Evolutionary conservation across 139 green algal species (phyloP).

Genomic region (Edaphochlamys debaryana): DNA sequence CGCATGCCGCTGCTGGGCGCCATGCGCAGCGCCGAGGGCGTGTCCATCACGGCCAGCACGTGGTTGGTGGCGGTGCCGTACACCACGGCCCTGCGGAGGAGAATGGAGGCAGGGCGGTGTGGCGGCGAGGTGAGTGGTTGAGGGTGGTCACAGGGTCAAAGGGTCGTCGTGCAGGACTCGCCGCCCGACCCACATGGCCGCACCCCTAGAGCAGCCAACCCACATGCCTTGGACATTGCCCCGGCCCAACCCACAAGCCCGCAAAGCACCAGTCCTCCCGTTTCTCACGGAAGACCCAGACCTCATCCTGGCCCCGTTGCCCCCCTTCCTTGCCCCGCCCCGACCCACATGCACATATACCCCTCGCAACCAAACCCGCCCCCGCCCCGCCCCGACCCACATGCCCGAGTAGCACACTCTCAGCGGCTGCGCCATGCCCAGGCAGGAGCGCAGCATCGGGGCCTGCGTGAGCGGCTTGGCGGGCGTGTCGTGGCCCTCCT

Average conservation of each 20-base stretch:
- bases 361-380: no score
- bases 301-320: no score
- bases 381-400: background rate
- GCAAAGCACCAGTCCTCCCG: no score
- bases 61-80: slow-evolving; percentile 21
- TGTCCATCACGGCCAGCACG: slow-evolving; percentile 35
- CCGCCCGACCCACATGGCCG: no score
- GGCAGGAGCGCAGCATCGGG: background rate
- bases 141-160: background rate
- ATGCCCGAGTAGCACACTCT: slow-evolving; percentile 23
- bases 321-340: no score
- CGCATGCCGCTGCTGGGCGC: background rate
- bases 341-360: background rate
- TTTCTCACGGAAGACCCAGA: no score
- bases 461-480: slow-evolving; percentile 16
- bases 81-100: slow-evolving; percentile 7
- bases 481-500: background rate
- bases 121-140: background rate
- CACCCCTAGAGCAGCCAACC: no score
- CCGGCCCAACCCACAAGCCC: no score
- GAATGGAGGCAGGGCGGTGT: background rate
- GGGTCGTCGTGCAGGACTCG: background rate
- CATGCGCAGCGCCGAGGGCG: slow-evolving; percentile 3
- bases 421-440: background rate
- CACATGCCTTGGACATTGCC: no score